phyloP scores from a whole-genome alignment of 371 early-diverging fungal genomes.

The Mucor racemosus region DNA sequence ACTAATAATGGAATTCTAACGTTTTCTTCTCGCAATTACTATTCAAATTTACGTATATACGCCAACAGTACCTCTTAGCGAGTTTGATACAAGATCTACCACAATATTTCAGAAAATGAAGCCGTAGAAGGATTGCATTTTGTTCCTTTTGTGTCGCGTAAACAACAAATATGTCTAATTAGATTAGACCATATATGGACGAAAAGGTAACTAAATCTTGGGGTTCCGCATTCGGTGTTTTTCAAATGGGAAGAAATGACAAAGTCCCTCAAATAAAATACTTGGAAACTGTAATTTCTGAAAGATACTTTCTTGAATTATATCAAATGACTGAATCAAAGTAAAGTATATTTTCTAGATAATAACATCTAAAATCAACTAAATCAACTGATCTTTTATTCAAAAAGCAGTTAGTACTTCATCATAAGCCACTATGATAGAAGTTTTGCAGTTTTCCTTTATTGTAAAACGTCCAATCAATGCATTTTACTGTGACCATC shows the following conservation, averaged over 20 bases:
- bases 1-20: background rate
- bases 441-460: constrained; percentile 16
- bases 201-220: background rate
- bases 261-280: background rate
- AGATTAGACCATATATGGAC: background rate
- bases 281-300: too few relatives aligned
- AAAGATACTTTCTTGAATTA: too few relatives aligned
- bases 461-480: constrained; percentile 17
- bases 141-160: background rate
- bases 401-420: background rate
- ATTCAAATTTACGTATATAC: background rate
- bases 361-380: background rate
- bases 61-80: too few relatives aligned
- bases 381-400: background rate
- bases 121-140: too few relatives aligned
- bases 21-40: background rate
- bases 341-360: too few relatives aligned
- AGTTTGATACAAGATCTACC: too few relatives aligned
- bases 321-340: background rate
- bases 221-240: background rate
- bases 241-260: background rate
- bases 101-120: too few relatives aligned
- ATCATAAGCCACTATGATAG: constrained; percentile 10
- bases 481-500: constrained; percentile 13
- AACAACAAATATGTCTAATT: background rate